Evolutionary conservation across 805 yeast genomes (phyloP).

Genomic region (Ogataea ganodermae): DNA sequence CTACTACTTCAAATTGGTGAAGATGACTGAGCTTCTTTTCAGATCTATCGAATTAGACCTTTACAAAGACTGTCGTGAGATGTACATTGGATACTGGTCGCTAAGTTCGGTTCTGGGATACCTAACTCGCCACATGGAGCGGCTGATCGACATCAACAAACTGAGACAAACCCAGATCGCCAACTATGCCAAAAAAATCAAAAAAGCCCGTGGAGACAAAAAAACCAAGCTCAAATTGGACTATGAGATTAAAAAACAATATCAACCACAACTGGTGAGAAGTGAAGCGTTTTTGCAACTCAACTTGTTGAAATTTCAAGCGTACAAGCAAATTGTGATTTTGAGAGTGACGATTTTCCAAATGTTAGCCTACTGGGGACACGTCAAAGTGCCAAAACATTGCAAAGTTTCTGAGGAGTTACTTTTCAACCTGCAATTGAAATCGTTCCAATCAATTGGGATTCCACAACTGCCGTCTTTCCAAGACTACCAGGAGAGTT

Average conservation of each 20-base stretch:
- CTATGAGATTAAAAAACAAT: constrained; percentile 22
- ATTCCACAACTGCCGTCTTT: constrained; percentile 66
- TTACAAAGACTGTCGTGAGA: constrained; percentile 67
- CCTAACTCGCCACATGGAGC: constrained; percentile 23
- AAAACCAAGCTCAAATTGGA: constrained; percentile 25
- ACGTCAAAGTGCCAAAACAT: constrained; percentile 31
- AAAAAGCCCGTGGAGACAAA: constrained; percentile 32
- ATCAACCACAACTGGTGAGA: constrained; percentile 14
- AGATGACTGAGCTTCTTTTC: constrained; percentile 72
- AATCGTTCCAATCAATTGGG: constrained; percentile 79
- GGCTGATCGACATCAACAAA: constrained; percentile 22
- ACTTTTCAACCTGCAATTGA: constrained; percentile 63
- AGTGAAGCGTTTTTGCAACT: constrained; percentile 19
- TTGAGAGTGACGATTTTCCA: constrained; percentile 28
- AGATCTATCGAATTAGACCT: constrained; percentile 76
- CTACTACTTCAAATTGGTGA: constrained; percentile 61
- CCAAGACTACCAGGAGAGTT: constrained; percentile 34
- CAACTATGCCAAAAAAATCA: constrained; percentile 24
- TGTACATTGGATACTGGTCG: constrained; percentile 68
- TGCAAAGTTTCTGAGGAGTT: constrained; percentile 35
- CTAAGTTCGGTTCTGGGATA: constrained; percentile 40
- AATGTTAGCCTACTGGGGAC: constrained; percentile 27
- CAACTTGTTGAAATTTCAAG: constrained; percentile 11
- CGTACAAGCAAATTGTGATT: constrained; percentile 22
- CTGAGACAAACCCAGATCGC: constrained; percentile 25